Base-by-base conservation (phyloP, 1,139 yeast genomes). In the Hansenula sp. region DNA sequence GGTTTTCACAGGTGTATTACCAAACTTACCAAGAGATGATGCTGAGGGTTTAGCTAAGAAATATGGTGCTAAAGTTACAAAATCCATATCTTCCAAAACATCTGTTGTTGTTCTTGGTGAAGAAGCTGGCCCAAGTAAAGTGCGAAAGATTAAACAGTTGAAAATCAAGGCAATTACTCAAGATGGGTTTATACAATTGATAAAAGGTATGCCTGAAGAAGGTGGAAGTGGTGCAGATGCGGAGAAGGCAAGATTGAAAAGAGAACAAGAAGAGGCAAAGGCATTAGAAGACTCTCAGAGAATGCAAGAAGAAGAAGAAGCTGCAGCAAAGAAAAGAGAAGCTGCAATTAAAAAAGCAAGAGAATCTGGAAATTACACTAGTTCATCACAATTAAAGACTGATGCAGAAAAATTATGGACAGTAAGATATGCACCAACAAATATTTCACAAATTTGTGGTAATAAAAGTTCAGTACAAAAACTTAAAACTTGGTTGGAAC, bases 41-140 rank as follows among this genome's bases (percentile, higher is more conserved):
- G 83, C 92, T 19, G 94, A 84, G 54, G 73, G 74, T 26, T 59
- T 87, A 21, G 96, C 96, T 5, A 82, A 86, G 54, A 72, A 75
- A 47, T 89, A 90, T 55, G 98, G 98, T 14, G 99, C 96, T n/a
- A 82, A 82, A 54, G 96, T 90, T 12, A 87, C 96, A 2, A 79
- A 87, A 48, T 77, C 96, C 0, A 84, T 92, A 25, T 85, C 94
- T 40, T 80, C 88, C 18, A 86, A 83, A 55, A 94, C 98, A 0
- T 78, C 88, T 29, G 71, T 89, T 36, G 96, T 92, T 6, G 97
- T 92, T 2, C 71, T 94, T 25, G 99, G 99, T 7, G 88, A 77
- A 38, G 97, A 92, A 51, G 98, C 98, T 1, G 99, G 99, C 0
- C 97, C 98, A 2, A 80, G 89, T n/a, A 92, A 92, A 62, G 79